phyloP scores from a whole-genome alignment of 441 rosid species.

The Bruguiera hainesii region DNA sequence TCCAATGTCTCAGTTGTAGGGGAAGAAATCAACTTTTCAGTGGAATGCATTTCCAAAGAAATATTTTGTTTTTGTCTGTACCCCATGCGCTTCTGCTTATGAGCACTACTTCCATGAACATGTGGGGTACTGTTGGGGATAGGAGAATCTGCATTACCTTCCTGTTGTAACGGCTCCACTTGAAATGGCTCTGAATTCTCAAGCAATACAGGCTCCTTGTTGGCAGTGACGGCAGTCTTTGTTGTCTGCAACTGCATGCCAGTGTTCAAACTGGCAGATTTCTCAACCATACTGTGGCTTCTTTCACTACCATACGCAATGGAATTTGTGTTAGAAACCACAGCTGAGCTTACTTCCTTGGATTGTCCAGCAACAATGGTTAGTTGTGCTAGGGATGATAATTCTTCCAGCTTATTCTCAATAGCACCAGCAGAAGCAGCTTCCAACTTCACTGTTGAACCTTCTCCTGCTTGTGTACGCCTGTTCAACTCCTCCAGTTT shows the following conservation, averaged over 20 bases:
- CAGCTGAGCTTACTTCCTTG: conserved; percentile 22
- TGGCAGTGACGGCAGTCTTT: conserved; percentile 23
- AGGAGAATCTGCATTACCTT: conserved; percentile 33
- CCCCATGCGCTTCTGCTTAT: conserved; percentile 53
- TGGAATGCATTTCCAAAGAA: conserved; percentile 35
- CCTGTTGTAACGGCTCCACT: conserved; percentile 19
- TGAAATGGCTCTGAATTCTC: conserved; percentile 23
- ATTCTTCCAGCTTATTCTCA: conserved; percentile 38
- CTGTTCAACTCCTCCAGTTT: conserved; percentile 82
- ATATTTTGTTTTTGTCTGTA: conserved; percentile 55
- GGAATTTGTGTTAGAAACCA: conserved; percentile 23
- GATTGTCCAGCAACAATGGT: conserved; percentile 20
- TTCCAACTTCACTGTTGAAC: conserved; percentile 41
- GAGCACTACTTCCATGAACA: conserved; percentile 30
- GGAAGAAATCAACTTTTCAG: conserved; percentile 35
- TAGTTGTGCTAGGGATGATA: conserved; percentile 26
- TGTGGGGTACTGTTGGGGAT: conserved; percentile 28
- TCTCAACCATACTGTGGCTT: conserved; percentile 31
- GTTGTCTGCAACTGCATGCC: conserved; percentile 33
- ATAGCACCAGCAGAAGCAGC: conserved; percentile 25
- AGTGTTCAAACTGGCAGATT: conserved; percentile 22
- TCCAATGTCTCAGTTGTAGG: conserved; percentile 32
- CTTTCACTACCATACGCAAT: conserved; percentile 28
- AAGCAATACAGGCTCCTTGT: conserved; percentile 22
- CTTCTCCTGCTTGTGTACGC: conserved; percentile 52